Base-by-base conservation (phyloP, 441 rosid genomes). In the Populus hybrid region DNA sequence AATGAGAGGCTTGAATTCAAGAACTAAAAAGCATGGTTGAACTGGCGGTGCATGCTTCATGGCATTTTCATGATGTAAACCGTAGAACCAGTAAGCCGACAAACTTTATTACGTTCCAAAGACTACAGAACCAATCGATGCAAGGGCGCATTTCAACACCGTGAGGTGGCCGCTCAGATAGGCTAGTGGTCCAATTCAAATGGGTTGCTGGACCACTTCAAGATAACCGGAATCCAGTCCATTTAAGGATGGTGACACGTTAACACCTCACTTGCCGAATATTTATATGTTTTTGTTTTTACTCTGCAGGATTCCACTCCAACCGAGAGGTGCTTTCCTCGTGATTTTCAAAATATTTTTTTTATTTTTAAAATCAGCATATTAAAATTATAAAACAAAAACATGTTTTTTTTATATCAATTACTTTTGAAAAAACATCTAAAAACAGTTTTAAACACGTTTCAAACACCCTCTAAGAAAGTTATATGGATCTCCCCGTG, bases 181-280 rank as follows among this genome's bases (percentile, higher is more conserved):
- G 18, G 21, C 38, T 34, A 8, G 57, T 76, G 73, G 73, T 34
- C 78, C 73, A 69, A 35, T 3, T 42, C 61, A 53, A 32, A 14
- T 66, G 80, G 75, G 65, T 70, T 70, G 57, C 5, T 65, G 76
- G 80, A 77, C 76, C 79, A 70, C 76, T 11, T 36, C 26, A 46
- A 11, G 67, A 46, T 53, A 16, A 28, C 53, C 2, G 3, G 40
- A 10, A 11, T 57, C 30, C n/a, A 23, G 73, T 36, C 81, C 81
- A 78, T 59, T 59, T 23, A 34, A 21, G 10, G 65, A 35, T 59
- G 20, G 18, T 30, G 70, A 76, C n/a, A 8, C 72, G 53, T 1
- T 11, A 14, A 50, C 34, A 34, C 53, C 28, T 66, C 30, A 50
- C n/a, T 0, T 7, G 34, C 65, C 38, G 28, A 28, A 3, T 12